Base-by-base conservation (phyloP, 2,329 filamentous ascomycete species). In the Alternaria triticina region DNA sequence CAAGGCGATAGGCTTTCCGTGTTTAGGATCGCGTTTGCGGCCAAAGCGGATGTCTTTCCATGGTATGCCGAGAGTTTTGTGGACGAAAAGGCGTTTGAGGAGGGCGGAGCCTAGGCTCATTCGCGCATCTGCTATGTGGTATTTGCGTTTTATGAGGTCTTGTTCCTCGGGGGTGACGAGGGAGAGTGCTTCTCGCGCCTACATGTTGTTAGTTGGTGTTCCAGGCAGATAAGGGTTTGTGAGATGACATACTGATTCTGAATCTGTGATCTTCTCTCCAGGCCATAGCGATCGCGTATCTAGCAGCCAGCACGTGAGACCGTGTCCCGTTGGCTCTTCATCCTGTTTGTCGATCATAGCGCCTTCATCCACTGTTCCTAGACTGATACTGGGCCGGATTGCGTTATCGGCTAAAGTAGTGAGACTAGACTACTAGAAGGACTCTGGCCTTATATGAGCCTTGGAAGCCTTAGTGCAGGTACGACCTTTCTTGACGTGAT, bases 81-180 rank as follows among this genome's bases (percentile, higher is more conserved):
- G 84, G 67, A 94, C 86, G 73, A 87, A 89, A 70, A 89, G 85
- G 59, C 90, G 89, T 82, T 95, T 95, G 63, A 94, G 83, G 54
- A 95, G 85, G 46, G 89, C 86, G 17, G 91, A 94, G 23, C 82
- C 90, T 45, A 95, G 84, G 52, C 87, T 86, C 86, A 94, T 90
- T 76, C 91, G 91, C 57, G 91, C 91, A 80, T 94, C 92, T 74
- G 86, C 84, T 70, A 90, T 82, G 77, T 90, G 88, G 81, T 88
- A 87, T 81, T 88, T 92, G 61, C 83, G 83, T 9, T 89, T 83
- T 30, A 90, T 86, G 13, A 81, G 79, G 55, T 84, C 77, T 64
- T 86, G 86, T 75, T 93, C 90, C 10, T 86, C 80, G 1, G 80
- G 70, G 45, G 78, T 81, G 64, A 86, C 73, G 17, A 85, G 71